phyloP scores from a whole-genome alignment of 139 green algal species.

The Micractinium conductrix region DNA sequence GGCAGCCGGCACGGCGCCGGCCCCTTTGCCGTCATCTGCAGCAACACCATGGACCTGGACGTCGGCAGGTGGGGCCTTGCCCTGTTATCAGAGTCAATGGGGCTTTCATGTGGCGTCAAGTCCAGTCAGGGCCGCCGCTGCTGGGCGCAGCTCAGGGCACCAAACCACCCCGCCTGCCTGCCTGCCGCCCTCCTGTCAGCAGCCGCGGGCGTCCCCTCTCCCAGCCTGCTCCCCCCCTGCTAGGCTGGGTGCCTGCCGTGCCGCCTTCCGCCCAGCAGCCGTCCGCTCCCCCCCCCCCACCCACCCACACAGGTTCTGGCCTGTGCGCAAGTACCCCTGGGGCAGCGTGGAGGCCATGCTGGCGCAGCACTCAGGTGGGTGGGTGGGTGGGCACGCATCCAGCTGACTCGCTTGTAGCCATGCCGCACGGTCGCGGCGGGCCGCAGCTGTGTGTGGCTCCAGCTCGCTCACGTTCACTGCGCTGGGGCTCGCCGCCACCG shows the following conservation, averaged over 20 bases:
- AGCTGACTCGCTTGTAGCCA: neutral
- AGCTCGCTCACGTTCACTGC: neutral
- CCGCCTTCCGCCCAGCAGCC: too few relatives aligned
- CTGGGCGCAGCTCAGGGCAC: too few relatives aligned
- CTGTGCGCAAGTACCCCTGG: slow-evolving; percentile 62
- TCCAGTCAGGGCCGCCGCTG: too few relatives aligned
- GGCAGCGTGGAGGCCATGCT: slow-evolving; percentile 57
- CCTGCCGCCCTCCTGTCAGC: too few relatives aligned
- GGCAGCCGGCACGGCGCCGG: slow-evolving; percentile 40
- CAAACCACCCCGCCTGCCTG: too few relatives aligned
- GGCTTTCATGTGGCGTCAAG: too few relatives aligned
- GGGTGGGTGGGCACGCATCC: neutral
- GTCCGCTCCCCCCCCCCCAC: neutral
- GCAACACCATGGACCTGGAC: slow-evolving; percentile 47
- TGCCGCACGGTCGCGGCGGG: neutral
- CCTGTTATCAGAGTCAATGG: too few relatives aligned
- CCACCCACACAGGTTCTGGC: slow-evolving; percentile 55
- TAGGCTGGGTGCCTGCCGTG: too few relatives aligned
- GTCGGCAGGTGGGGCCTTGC: slow-evolving; percentile 51
- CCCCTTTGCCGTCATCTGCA: slow-evolving; percentile 56
- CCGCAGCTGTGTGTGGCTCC: neutral
- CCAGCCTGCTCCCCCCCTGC: too few relatives aligned
- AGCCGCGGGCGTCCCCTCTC: too few relatives aligned
- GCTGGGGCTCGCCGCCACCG: too few relatives aligned
- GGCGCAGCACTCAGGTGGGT: slow-evolving; percentile 34